Percentiles rank a stretch among this genome's conserved stretches.
Evolutionary conservation across 2,329 filamentous ascomycete genomes (phyloP).

Genomic region (Penicillium sp.): DNA sequence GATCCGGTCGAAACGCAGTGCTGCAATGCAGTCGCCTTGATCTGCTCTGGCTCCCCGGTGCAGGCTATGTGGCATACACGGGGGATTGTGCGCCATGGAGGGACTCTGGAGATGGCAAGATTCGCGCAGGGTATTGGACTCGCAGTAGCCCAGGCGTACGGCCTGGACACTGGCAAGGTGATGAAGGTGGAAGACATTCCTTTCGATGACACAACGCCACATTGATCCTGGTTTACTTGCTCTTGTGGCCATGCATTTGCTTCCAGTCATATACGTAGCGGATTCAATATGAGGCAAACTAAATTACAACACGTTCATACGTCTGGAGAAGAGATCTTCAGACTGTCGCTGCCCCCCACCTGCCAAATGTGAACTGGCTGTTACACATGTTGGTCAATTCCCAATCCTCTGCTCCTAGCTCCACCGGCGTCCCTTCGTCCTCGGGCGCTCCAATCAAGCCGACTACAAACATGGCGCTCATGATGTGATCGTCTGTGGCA

Average conservation of each 20-base stretch:
- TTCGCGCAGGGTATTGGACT: background rate
- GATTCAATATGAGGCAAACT: too few species aligned
- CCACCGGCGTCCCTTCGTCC: constrained; percentile 43
- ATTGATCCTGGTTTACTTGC: background rate
- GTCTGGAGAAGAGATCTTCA: too few species aligned
- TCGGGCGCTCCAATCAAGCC: constrained; percentile 58
- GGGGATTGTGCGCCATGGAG: constrained; percentile 3
- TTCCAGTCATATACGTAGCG: too few species aligned
- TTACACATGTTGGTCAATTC: constrained; percentile 70
- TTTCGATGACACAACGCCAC: constrained; percentile 6
- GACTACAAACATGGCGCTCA: constrained; percentile 67
- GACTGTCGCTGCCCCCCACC: constrained; percentile 27
- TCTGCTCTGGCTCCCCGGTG: constrained; percentile 6
- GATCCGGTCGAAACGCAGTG: constrained; percentile 2
- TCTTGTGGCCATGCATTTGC: too few species aligned
- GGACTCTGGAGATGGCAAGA: background rate
- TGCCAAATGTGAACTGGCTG: constrained; percentile 61
- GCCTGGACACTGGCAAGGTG: background rate
- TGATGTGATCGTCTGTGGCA: constrained; percentile 72
- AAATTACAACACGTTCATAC: too few species aligned
- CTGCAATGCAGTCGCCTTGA: constrained; percentile 2
- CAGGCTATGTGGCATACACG: constrained; percentile 8
- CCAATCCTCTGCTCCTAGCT: constrained; percentile 63
- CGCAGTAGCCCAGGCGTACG: background rate
- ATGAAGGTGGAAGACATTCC: constrained; percentile 1